Percentiles rank a stretch among this genome's conserved stretches.
Conservation (phyloP, 78 protist species). For the Cavenderia fasciculata region DNA sequence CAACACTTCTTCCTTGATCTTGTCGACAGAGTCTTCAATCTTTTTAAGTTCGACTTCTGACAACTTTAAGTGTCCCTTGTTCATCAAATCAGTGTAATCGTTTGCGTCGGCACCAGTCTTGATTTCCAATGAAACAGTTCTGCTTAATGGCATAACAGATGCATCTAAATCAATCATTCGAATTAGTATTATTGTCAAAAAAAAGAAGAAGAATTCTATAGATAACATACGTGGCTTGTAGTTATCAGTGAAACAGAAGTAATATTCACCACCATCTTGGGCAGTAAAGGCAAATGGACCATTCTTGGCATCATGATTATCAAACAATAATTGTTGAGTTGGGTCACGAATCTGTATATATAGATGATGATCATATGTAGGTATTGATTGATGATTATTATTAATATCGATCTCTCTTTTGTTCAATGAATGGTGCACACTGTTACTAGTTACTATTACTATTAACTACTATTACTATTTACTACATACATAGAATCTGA, state of each 20-base stretch:
- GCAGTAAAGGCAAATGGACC: conserved; percentile 58
- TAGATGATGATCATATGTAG: not conserved
- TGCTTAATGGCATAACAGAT: conserved; percentile 57
- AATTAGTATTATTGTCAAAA: not conserved
- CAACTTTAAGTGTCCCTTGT: conserved; percentile 68
- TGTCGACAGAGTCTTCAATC: conserved; percentile 59
- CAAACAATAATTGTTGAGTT: conserved; percentile 2
- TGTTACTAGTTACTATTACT: not conserved
- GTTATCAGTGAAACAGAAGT: conserved; percentile 39
- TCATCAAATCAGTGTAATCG: conserved; percentile 63
- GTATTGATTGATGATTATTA: not conserved
- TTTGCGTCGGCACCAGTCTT: conserved; percentile 76
- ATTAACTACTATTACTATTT: not conserved
- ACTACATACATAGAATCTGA: conserved; percentile 52
- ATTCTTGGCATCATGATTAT: conserved; percentile 49
- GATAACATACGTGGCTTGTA: conserved; percentile 28
- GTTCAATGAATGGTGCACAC: not conserved
- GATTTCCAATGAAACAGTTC: conserved; percentile 49
- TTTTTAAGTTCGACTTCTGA: conserved; percentile 68
- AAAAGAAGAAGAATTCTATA: not conserved
- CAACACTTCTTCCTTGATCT: conserved; percentile 29
- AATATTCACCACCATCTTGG: conserved; percentile 66
- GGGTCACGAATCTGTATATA: conserved; percentile 64
- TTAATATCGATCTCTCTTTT: too few relatives aligned
- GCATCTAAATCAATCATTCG: not conserved